Conservation (phyloP, 2,329 filamentous ascomycete genomes). For the Fusarium sp. region DNA sequence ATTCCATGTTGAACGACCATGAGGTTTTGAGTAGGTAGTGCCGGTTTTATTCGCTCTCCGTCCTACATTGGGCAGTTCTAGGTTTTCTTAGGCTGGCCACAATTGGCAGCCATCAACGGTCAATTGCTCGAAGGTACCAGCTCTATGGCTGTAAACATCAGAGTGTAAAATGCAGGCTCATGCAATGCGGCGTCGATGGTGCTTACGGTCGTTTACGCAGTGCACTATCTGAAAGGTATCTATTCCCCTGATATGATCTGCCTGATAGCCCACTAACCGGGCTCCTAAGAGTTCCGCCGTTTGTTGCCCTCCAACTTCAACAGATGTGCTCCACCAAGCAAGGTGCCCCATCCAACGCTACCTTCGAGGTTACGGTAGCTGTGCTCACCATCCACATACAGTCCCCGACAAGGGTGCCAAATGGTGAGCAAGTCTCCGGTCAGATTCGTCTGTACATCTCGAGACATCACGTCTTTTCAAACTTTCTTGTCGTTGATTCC, state of each 20-base stretch:
- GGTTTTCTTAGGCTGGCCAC: conserved; percentile 15
- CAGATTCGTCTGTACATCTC: conserved; percentile 4
- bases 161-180: conserved; percentile 13
- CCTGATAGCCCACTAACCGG: neutral
- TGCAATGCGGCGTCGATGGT: conserved; percentile 19
- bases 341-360: too few relatives aligned
- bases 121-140: neutral
- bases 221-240: conserved; percentile 9
- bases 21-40: conserved; percentile 13
- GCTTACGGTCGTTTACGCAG: conserved; percentile 19
- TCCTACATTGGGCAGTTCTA: conserved; percentile 5
- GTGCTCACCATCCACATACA: neutral
- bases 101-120: conserved; percentile 8
- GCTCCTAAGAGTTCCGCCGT: conserved; percentile 20
- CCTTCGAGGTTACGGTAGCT: neutral
- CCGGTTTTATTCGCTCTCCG: conserved; percentile 30
- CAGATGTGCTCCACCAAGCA: conserved; percentile 27
- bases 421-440: neutral
- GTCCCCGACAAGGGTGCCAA: neutral
- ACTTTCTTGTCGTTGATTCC: neutral
- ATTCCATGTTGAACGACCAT: neutral
- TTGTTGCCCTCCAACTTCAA: conserved; percentile 28
- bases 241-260: conserved; percentile 21
- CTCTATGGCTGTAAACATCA: neutral
- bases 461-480: conserved; percentile 25